These are phyloP conservation scores for Ophryocystis elektroscirrha DNA, from an alignment of 169 alveolate species.

Conservation along the genomic window DNA sequence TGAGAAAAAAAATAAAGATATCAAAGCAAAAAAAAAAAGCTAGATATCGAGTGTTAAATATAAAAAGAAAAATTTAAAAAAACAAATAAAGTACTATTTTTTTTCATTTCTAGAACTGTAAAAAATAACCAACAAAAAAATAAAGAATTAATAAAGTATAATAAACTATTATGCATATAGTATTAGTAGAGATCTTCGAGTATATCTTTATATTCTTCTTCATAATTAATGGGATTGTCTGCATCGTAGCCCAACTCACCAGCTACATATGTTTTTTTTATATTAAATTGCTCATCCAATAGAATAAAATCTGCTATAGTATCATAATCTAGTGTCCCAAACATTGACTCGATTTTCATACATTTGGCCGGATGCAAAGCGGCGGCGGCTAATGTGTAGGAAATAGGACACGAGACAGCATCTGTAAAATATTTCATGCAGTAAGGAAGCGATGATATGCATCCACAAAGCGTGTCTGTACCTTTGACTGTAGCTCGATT, in stretches of 20 bases:
- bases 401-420: background rate
- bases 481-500: background rate
- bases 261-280: background rate
- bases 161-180: too few species aligned
- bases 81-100: too few species aligned
- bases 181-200: too few species aligned
- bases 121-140: too few species aligned
- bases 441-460: background rate
- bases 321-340: background rate
- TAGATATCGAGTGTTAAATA: too few species aligned
- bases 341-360: background rate
- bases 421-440: background rate
- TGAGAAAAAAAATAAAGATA: too few species aligned
- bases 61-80: too few species aligned
- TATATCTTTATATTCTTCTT: too few species aligned
- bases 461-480: background rate
- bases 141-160: too few species aligned
- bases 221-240: too few species aligned
- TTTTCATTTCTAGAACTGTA: too few species aligned
- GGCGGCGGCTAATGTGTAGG: conserved; percentile 1
- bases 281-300: background rate
- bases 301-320: background rate
- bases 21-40: too few species aligned
- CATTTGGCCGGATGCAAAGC: background rate
- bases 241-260: background rate